Evolutionary conservation across 2,329 filamentous ascomycete genomes (phyloP).

Genomic region (Neodidymelliopsis sp.): DNA sequence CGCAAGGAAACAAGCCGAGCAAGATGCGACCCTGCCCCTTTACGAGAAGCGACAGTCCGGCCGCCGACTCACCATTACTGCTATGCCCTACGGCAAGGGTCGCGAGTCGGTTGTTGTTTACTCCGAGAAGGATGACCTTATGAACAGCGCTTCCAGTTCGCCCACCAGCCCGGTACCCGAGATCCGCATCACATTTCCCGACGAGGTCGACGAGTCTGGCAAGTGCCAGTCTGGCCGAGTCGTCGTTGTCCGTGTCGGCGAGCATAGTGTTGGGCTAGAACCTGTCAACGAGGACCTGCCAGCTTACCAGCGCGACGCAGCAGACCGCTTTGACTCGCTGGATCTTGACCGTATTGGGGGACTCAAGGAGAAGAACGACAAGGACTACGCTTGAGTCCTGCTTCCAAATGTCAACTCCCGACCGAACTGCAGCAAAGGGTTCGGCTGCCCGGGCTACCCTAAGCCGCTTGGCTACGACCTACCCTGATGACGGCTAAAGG

Average conservation of each 20-base stretch:
- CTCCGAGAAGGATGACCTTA: constrained; percentile 79
- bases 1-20: constrained; percentile 55
- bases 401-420: constrained; percentile 20
- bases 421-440: constrained; percentile 25
- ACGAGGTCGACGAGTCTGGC: constrained; percentile 86
- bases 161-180: constrained; percentile 85
- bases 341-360: constrained; percentile 95
- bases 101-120: constrained; percentile 78
- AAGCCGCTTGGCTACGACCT: constrained; percentile 50
- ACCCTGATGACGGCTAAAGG: constrained; percentile 44
- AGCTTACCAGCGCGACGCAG: constrained; percentile 84
- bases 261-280: constrained; percentile 87
- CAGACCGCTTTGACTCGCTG: constrained; percentile 85
- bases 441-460: constrained; percentile 23
- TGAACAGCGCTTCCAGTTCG: constrained; percentile 76
- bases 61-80: constrained; percentile 65
- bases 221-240: constrained; percentile 85
- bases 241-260: constrained; percentile 89
- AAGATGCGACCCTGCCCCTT: constrained; percentile 64
- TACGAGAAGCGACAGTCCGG: constrained; percentile 67
- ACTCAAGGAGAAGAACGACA: constrained; percentile 85
- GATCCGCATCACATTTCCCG: constrained; percentile 97
- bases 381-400: constrained; percentile 43
- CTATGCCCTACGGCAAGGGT: constrained; percentile 51
- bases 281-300: constrained; percentile 82